phyloP scores from a whole-genome alignment of 441 rosid genomes.

The Viola pubescens region DNA sequence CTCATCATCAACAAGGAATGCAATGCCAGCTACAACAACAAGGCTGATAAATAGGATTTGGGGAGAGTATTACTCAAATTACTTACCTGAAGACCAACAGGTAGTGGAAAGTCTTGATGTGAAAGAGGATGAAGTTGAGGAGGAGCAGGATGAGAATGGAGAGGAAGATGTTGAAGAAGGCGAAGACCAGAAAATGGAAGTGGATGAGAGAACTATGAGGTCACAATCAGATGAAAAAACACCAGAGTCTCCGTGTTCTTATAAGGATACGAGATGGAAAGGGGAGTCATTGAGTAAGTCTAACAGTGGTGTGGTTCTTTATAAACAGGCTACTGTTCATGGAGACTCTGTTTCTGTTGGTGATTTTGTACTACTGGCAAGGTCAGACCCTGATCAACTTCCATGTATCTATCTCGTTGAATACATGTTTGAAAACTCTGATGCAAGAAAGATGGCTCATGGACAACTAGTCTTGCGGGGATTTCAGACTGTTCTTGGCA shows the following conservation, averaged over 20 bases:
- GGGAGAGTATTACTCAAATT: slow-evolving; percentile 75
- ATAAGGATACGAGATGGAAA: slow-evolving; percentile 45
- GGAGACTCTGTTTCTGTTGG: slow-evolving; percentile 52
- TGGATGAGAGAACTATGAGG: too few species aligned
- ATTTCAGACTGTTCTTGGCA: slow-evolving; percentile 57
- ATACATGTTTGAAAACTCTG: slow-evolving; percentile 59
- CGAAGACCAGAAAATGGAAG: slow-evolving; percentile 27
- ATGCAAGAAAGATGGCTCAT: slow-evolving; percentile 58
- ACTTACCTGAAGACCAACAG: slow-evolving; percentile 49
- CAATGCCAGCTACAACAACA: slow-evolving; percentile 82
- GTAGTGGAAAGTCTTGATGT: slow-evolving; percentile 34
- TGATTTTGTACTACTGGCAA: slow-evolving; percentile 38
- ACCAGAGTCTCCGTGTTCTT: slow-evolving; percentile 24
- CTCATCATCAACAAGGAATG: slow-evolving; percentile 53
- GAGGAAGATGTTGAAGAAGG: slow-evolving; percentile 44
- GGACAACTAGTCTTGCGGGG: slow-evolving; percentile 60
- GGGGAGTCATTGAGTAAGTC: slow-evolving; percentile 41
- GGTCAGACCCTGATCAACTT: slow-evolving; percentile 32
- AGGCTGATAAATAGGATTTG: slow-evolving; percentile 68
- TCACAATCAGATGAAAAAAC: slow-evolving; percentile 8
- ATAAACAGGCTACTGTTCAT: slow-evolving; percentile 41
- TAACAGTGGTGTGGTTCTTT: slow-evolving; percentile 42
- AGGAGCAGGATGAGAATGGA: neutral
- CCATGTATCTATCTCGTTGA: slow-evolving; percentile 60
- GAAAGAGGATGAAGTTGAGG: slow-evolving; percentile 28